Evolutionary conservation across 139 green algal species (phyloP).

Genomic region (Ulvella scutata): DNA sequence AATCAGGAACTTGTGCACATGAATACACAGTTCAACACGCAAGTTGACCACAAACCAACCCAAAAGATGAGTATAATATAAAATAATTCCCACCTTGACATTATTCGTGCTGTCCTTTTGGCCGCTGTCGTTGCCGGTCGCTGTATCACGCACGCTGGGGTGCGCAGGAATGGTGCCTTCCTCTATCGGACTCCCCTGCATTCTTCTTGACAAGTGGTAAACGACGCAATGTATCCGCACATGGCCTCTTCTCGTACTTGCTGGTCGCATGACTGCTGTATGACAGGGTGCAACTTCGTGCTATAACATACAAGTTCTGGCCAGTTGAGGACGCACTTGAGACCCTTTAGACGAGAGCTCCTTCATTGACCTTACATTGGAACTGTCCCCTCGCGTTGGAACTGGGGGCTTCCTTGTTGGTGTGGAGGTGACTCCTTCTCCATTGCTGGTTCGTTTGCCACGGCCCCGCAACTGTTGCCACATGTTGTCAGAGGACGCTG

Average conservation of each 20-base stretch:
- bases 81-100: background rate
- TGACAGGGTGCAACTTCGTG: background rate
- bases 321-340: background rate
- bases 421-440: no score
- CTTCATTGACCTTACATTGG: background rate
- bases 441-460: no score
- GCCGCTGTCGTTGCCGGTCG: background rate
- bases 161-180: background rate
- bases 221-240: background rate
- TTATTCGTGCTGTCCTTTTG: background rate
- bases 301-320: background rate
- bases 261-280: background rate
- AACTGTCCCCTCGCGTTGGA: no score
- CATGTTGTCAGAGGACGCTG: no score
- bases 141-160: background rate
- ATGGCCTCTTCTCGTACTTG: background rate
- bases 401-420: background rate
- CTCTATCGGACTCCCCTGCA: background rate
- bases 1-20: no score
- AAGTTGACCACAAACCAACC: background rate
- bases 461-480: no score
- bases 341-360: background rate
- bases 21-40: background rate
- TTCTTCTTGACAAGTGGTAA: background rate
- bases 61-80: background rate